Evolutionary conservation across 192 early-diverging fungal genomes (phyloP).

Genomic region (Dissophora globulifera): DNA sequence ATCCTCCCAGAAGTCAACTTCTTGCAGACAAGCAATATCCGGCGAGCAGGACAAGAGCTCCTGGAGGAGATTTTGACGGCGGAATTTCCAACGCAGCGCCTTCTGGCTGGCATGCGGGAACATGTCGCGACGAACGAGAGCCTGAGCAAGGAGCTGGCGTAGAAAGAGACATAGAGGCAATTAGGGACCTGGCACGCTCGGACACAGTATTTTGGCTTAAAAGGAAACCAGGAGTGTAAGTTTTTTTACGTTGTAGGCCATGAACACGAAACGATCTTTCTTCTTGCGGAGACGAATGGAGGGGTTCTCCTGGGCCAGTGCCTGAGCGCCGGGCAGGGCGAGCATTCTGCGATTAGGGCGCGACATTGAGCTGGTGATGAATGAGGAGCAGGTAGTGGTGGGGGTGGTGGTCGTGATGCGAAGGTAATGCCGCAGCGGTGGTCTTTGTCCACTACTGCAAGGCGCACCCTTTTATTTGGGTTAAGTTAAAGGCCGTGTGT

Average conservation of each 20-base stretch:
- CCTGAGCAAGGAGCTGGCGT: conserved; percentile 66
- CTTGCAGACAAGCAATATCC: conserved; percentile 70
- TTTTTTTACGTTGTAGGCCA: conserved; percentile 65
- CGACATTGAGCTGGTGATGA: conserved; percentile 13
- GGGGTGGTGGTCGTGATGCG: too few species aligned
- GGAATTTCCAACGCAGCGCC: conserved; percentile 63
- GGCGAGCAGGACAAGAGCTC: conserved; percentile 59
- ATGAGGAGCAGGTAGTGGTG: too few species aligned
- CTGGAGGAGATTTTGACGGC: conserved; percentile 55
- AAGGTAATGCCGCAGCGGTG: too few species aligned
- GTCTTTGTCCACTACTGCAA: too few species aligned
- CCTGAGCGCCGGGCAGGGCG: conserved; percentile 20
- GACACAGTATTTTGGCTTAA: not conserved
- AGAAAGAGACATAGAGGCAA: too few species aligned
- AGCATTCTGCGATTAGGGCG: conserved; percentile 44
- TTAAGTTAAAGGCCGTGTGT: too few species aligned
- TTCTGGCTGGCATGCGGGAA: conserved; percentile 66
- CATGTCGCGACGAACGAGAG: conserved; percentile 60
- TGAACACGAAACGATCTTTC: conserved; percentile 57
- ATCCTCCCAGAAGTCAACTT: conserved; percentile 59
- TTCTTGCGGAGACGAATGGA: conserved; percentile 43
- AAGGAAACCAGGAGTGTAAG: not conserved
- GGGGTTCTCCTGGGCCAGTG: conserved; percentile 5
- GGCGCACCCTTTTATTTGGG: too few species aligned
- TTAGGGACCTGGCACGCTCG: too few species aligned